Conservation (phyloP, 306 rosid species). For the Quercus wislizeni region DNA sequence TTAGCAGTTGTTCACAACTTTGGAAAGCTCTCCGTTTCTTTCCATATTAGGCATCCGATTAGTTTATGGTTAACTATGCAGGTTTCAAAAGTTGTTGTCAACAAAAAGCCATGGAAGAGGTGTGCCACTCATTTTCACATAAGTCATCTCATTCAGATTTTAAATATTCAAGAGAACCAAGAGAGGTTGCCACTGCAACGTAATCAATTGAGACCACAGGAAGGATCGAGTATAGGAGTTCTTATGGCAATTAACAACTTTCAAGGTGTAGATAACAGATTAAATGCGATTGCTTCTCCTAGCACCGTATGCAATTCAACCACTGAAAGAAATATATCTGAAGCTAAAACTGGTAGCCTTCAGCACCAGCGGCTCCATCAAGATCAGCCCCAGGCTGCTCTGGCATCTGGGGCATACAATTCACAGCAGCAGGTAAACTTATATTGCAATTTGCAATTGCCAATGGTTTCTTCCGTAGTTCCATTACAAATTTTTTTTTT, state of each 20-base stretch:
- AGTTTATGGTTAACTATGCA: slow-evolving; percentile 19
- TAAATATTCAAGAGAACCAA: slow-evolving; percentile 30
- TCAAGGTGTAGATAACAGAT: slow-evolving; percentile 15
- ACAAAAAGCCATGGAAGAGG: slow-evolving; percentile 45
- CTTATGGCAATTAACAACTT: slow-evolving; percentile 20
- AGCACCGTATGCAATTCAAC: background rate
- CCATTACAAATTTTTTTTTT: too few relatives aligned
- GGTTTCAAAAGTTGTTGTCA: slow-evolving; percentile 24
- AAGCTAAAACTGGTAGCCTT: slow-evolving; percentile 31
- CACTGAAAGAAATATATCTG: slow-evolving; percentile 21
- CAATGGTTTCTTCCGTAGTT: background rate
- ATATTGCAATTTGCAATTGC: slow-evolving; percentile 14
- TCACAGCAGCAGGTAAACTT: slow-evolving; percentile 58
- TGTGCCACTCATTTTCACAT: slow-evolving; percentile 71
- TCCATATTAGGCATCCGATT: slow-evolving; percentile 1
- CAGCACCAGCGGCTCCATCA: slow-evolving; percentile 34
- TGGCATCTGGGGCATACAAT: slow-evolving; percentile 16
- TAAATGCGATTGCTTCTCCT: slow-evolving; percentile 31
- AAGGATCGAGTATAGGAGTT: slow-evolving; percentile 38
- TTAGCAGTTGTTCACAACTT: background rate
- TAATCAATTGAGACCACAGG: slow-evolving; percentile 27
- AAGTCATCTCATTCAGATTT: slow-evolving; percentile 45
- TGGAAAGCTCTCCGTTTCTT: background rate
- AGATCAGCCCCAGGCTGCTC: slow-evolving; percentile 27
- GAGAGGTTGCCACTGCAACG: slow-evolving; percentile 4